Evolutionary conservation across 164 flowering plant species (phyloP), one percentile per base, ranked within the genome.

Genomic region (Liquidambar formosana): DNA sequence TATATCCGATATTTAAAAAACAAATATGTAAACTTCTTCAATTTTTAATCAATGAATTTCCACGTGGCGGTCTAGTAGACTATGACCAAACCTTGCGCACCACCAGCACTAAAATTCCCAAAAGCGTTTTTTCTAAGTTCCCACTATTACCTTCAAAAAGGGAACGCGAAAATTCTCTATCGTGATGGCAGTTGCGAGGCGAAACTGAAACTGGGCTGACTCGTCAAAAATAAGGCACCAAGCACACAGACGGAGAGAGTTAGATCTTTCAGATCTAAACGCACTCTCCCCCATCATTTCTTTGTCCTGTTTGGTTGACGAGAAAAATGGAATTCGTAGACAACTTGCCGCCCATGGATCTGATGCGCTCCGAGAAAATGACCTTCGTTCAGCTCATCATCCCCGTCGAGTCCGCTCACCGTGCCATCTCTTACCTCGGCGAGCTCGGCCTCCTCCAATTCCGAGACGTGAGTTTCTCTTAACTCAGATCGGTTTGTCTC

Each of bases 321-420:
- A 64, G 61, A 74, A 80, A 78, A 81, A 77, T 76, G 41, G 27
- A 72, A 43, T 80, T 78, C 75, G 22, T 80, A 9, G 84, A 84
- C 67, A 80, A 79, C 46, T 69, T 90, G 77, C 94, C 98, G 56
- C 21, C 81, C 3, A 94, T 94, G 98, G 98, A 94, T 86, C 86
- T 90, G 80, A 82, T 94, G 89, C 90, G 98, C 43, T 94, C 98
- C 63, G 98, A 94, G 92, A 83, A 83, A 87, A 94, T 94, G 98
- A 75, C 86, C 13, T 77, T 79, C 46, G 96, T 89, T 23, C 98
- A 92, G 80, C 84, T 94, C 51, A 94, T 94, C 57, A 86, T 90
- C 26, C 98, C 98, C 28, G 94, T 83, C 66, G 98, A 94, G 76
- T 89, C 93, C 49, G 93, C 98, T 61, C 93, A 88, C 73, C 88